Evolutionary conservation across 2,329 filamentous ascomycete genomes (phyloP).

Genomic region (Sporothrix mexicana): DNA sequence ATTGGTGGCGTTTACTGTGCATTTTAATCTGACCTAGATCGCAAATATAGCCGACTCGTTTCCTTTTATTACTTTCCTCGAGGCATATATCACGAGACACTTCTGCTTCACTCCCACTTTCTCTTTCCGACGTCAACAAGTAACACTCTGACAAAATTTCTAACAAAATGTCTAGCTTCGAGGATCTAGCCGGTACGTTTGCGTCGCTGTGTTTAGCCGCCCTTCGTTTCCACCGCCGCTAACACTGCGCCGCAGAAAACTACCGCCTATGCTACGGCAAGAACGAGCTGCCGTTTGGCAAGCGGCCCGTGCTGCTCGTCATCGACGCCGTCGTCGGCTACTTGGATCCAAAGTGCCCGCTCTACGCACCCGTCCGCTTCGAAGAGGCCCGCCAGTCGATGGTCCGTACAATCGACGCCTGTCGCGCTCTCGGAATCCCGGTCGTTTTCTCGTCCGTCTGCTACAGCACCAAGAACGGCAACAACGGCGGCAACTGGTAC

Average conservation of each 20-base stretch:
- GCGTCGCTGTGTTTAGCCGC: too few relatives aligned
- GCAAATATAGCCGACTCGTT: too few relatives aligned
- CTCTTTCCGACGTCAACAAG: too few relatives aligned
- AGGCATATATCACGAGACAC: too few relatives aligned
- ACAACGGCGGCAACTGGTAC: constrained; percentile 28
- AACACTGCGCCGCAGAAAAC: neutral
- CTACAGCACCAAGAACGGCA: constrained; percentile 21
- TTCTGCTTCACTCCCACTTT: too few relatives aligned
- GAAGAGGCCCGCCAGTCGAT: constrained; percentile 2
- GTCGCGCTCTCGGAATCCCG: neutral
- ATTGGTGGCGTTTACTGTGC: too few relatives aligned
- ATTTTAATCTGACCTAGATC: too few relatives aligned
- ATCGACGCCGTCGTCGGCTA: constrained; percentile 22
- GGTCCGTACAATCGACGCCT: constrained; percentile 5
- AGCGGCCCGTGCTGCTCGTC: constrained; percentile 11
- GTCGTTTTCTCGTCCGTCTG: constrained; percentile 15
- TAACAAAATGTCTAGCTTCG: constrained; percentile 5
- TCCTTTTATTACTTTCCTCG: too few relatives aligned
- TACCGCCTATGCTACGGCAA: constrained; percentile 23
- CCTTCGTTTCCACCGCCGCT: too few relatives aligned
- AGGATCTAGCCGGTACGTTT: constrained; percentile 8
- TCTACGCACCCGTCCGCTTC: constrained; percentile 7
- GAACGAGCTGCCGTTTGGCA: constrained; percentile 25
- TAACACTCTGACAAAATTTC: too few relatives aligned
- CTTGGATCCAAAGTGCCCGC: constrained; percentile 4